Percentiles rank a stretch among this genome's conserved stretches.
Conservation (phyloP, 208 protist species). For the Leishmania aethiopica region DNA sequence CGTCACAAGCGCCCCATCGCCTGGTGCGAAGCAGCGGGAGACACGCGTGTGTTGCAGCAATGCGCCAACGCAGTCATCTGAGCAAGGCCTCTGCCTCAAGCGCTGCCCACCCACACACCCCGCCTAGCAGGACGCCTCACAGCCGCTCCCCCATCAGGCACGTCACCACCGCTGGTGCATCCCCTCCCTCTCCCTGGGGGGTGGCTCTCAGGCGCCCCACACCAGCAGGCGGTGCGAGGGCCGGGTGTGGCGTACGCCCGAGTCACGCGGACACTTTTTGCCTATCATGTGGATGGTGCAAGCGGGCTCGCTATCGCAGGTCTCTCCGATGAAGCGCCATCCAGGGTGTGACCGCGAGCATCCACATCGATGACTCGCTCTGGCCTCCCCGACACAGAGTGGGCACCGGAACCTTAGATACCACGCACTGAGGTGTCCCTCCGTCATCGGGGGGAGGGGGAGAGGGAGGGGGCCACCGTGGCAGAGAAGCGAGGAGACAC, state of each 20-base stretch:
- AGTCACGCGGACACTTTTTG: neutral
- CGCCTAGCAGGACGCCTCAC: neutral
- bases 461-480: neutral
- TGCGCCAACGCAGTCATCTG: neutral
- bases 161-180: neutral
- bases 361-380: neutral
- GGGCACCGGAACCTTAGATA: neutral
- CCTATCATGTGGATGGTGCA: neutral
- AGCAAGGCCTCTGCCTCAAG: neutral
- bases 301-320: neutral
- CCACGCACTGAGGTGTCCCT: neutral
- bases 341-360: neutral
- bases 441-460: no score
- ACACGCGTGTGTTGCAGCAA: neutral
- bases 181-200: no score
- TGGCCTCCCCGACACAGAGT: neutral
- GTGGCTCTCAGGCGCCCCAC: neutral
- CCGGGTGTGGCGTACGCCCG: neutral
- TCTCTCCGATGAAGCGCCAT: neutral
- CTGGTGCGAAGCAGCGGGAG: neutral
- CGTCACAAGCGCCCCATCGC: no score
- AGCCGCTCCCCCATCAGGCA: neutral
- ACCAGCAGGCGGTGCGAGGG: neutral
- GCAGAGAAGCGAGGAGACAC: neutral
- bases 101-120: neutral